phyloP scores from a whole-genome alignment of 1,284 basidiomycete species.

The Sporisorium sorghi region DNA sequence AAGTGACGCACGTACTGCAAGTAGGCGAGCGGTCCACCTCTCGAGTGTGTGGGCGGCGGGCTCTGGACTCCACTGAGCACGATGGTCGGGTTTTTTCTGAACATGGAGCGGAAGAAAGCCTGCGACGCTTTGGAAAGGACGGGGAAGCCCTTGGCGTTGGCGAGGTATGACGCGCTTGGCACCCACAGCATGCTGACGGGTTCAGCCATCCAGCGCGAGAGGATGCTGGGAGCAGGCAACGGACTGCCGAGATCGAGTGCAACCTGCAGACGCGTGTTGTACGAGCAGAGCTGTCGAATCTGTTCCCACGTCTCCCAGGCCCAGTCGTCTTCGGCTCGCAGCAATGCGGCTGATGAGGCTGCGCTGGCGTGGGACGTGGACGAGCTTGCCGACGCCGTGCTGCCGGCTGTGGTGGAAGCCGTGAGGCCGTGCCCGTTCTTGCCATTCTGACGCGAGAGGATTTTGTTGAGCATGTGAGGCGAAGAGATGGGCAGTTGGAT shows the following conservation, averaged over 20 bases:
- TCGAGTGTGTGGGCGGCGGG: slow-evolving; percentile 69
- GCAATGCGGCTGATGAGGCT: slow-evolving; percentile 73
- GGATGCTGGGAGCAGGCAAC: slow-evolving; percentile 74
- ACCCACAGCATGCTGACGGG: slow-evolving; percentile 87
- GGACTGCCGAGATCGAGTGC: slow-evolving; percentile 90
- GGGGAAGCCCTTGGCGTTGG: slow-evolving; percentile 95
- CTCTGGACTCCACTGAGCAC: slow-evolving; percentile 55
- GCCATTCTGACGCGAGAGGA: slow-evolving; percentile 50
- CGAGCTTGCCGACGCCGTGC: slow-evolving; percentile 40
- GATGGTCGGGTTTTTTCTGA: slow-evolving; percentile 51
- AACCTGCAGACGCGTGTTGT: slow-evolving; percentile 79
- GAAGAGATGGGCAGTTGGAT: slow-evolving; percentile 66
- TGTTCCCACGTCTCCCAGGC: slow-evolving; percentile 98
- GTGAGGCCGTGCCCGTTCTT: slow-evolving; percentile 31
- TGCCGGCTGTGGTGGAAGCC: slow-evolving; percentile 38
- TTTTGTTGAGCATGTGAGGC: slow-evolving; percentile 50
- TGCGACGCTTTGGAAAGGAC: slow-evolving; percentile 82
- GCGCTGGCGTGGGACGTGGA: slow-evolving; percentile 42
- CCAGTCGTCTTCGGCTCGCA: slow-evolving; percentile 74
- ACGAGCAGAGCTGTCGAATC: slow-evolving; percentile 87
- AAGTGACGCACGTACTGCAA: slow-evolving; percentile 77
- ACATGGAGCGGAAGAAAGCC: slow-evolving; percentile 52
- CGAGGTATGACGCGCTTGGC: slow-evolving; percentile 89
- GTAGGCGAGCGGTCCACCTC: slow-evolving; percentile 88
- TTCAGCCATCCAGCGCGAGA: slow-evolving; percentile 90